Conservation (phyloP, 2,329 filamentous ascomycete genomes). For the Chaetothyriales sp. region DNA sequence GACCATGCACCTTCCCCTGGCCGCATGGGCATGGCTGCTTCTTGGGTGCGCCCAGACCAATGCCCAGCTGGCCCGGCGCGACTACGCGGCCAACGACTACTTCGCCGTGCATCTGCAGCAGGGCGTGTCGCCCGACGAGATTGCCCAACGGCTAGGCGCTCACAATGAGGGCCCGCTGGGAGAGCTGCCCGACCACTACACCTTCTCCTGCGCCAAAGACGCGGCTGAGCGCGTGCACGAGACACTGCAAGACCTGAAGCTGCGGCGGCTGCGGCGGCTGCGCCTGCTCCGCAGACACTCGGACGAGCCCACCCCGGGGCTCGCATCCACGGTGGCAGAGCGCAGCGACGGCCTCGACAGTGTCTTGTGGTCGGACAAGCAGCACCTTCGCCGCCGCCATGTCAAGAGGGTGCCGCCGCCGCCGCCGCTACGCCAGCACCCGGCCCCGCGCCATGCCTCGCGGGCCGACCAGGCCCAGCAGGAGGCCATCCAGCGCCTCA, state of each 20-base stretch:
- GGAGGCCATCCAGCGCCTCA: slow-evolving; percentile 43
- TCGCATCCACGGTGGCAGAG: background rate
- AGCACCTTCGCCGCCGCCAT: slow-evolving; percentile 47
- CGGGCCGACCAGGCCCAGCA: slow-evolving; percentile 21
- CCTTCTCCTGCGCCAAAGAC: slow-evolving; percentile 58
- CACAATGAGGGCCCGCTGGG: slow-evolving; percentile 69
- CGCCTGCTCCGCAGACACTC: slow-evolving; percentile 23
- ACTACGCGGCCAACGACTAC: slow-evolving; percentile 75
- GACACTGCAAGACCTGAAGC: slow-evolving; percentile 39
- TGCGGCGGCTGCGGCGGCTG: slow-evolving; percentile 44
- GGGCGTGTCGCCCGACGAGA: slow-evolving; percentile 48
- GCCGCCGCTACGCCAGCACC: slow-evolving; percentile 12
- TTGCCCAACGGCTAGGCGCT: slow-evolving; percentile 62
- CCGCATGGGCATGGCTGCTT: slow-evolving; percentile 34
- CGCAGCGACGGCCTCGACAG: slow-evolving; percentile 50
- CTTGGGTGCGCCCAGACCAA: slow-evolving; percentile 30
- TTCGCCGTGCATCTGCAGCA: slow-evolving; percentile 76
- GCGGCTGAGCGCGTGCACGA: slow-evolving; percentile 42
- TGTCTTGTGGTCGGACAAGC: slow-evolving; percentile 69
- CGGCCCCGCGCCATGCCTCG: background rate
- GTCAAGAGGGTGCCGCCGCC: slow-evolving; percentile 43
- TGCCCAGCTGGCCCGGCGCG: slow-evolving; percentile 36
- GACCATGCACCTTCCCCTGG: slow-evolving; percentile 9
- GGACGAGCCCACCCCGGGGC: too few species aligned
- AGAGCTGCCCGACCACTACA: slow-evolving; percentile 64